Evolutionary conservation across 2,329 filamentous ascomycete species (phyloP).

Genomic region (Colletotrichum lupini): DNA sequence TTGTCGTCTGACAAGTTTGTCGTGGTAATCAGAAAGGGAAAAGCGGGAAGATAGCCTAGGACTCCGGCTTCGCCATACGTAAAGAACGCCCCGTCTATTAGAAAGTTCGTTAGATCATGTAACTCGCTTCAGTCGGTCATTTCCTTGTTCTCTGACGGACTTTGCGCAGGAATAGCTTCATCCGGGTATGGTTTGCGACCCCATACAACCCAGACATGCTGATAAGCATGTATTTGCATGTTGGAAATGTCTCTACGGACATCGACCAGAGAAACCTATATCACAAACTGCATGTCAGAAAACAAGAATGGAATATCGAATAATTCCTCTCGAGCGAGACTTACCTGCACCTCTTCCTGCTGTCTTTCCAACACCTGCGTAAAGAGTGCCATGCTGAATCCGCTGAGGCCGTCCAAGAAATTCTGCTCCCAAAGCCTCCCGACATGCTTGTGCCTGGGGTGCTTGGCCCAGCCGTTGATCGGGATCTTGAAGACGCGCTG

Average conservation of each 20-base stretch:
- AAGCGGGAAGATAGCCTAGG: background rate
- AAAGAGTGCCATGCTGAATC: constrained; percentile 54
- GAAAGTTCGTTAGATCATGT: constrained; percentile 10
- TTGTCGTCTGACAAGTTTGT: background rate
- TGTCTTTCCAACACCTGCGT: constrained; percentile 53
- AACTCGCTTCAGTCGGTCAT: background rate
- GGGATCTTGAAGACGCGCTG: constrained; percentile 65
- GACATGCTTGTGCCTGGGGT: constrained; percentile 54
- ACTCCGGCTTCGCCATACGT: background rate
- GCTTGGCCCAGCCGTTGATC: constrained; percentile 64
- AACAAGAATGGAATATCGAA: too few species aligned
- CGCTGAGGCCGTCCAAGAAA: constrained; percentile 55
- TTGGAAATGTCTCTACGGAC: constrained; percentile 60
- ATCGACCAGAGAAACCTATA: constrained; percentile 59
- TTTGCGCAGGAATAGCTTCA: constrained; percentile 39
- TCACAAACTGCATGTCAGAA: too few species aligned
- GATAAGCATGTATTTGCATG: constrained; percentile 59
- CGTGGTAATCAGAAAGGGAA: background rate
- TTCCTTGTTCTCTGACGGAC: background rate
- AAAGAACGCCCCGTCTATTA: background rate
- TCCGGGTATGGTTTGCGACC: constrained; percentile 59
- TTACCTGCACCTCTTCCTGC: constrained; percentile 61
- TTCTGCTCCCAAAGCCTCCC: constrained; percentile 59
- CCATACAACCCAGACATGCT: constrained; percentile 61
- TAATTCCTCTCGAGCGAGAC: constrained; percentile 18